These are phyloP conservation scores for Mycena epipterygia DNA, from an alignment of 768 basidiomycete genomes.

Conservation along the genomic window DNA sequence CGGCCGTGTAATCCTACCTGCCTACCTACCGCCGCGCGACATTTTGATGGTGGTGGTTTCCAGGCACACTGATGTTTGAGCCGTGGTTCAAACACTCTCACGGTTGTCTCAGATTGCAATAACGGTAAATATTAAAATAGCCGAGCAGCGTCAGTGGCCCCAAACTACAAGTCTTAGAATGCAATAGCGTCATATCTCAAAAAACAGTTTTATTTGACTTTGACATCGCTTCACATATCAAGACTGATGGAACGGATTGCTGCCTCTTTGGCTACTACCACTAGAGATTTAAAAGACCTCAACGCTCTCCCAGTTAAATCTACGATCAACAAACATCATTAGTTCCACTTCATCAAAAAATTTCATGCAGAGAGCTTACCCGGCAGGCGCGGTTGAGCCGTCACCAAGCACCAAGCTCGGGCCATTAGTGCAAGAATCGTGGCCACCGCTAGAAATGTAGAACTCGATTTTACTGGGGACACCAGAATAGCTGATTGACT, in stretches of 20 bases:
- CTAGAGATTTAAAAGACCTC: slow-evolving; percentile 11
- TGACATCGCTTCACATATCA: slow-evolving; percentile 6
- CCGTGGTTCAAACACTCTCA: neutral
- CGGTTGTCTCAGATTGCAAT: neutral
- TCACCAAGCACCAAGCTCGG: neutral
- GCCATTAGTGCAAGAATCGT: slow-evolving; percentile 38
- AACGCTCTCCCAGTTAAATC: slow-evolving; percentile 6
- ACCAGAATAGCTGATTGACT: slow-evolving; percentile 38
- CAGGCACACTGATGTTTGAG: neutral
- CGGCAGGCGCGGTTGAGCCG: neutral
- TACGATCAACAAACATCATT: too few relatives aligned
- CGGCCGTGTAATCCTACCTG: too few relatives aligned
- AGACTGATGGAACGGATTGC: slow-evolving; percentile 4
- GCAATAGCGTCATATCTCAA: slow-evolving; percentile 13
- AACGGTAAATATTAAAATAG: neutral
- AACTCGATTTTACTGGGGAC: slow-evolving; percentile 33
- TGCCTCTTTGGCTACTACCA: slow-evolving; percentile 6
- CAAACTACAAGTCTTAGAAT: slow-evolving; percentile 1
- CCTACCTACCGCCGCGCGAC: too few relatives aligned
- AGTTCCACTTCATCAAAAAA: too few relatives aligned
- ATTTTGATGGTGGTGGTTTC: too few relatives aligned
- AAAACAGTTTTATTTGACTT: slow-evolving; percentile 14
- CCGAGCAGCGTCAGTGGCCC: neutral
- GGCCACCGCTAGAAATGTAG: slow-evolving; percentile 35
- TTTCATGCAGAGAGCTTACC: too few relatives aligned